Percentiles rank a stretch among this genome's conserved stretches.
Evolutionary conservation across 2,329 filamentous ascomycete species (phyloP).

Genomic region (Microdochium paspali): DNA sequence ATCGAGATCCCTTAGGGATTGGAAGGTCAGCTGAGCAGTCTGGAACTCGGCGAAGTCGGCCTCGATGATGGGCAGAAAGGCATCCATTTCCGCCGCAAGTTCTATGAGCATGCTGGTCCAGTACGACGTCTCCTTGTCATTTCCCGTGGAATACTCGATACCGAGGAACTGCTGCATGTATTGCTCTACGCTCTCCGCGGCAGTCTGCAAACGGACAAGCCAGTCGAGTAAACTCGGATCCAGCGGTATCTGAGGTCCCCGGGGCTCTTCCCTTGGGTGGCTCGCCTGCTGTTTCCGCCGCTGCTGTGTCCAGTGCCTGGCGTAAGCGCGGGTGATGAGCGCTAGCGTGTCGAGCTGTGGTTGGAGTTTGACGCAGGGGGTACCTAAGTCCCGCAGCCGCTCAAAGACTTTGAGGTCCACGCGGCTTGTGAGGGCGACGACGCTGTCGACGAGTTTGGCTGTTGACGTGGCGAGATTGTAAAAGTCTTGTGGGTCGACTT

Average conservation of each 20-base stretch:
- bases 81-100: neutral
- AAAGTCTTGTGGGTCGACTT: neutral
- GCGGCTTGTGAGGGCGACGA: neutral
- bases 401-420: neutral
- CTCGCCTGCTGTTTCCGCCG: neutral
- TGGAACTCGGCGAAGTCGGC: neutral
- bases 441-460: neutral
- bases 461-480: neutral
- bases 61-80: neutral
- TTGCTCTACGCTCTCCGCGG: neutral
- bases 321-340: neutral
- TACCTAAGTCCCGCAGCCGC: neutral
- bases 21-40: neutral
- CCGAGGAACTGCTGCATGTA: neutral
- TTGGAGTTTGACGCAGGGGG: neutral
- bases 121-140: neutral
- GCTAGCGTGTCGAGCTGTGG: neutral
- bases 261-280: too few relatives aligned
- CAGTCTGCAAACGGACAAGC: neutral
- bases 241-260: too few relatives aligned
- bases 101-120: neutral
- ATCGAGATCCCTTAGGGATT: neutral
- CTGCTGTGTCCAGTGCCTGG: neutral
- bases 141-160: neutral
- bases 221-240: neutral